Base-by-base conservation (phyloP, 306 rosid species). In the Vachellia collinsii region DNA sequence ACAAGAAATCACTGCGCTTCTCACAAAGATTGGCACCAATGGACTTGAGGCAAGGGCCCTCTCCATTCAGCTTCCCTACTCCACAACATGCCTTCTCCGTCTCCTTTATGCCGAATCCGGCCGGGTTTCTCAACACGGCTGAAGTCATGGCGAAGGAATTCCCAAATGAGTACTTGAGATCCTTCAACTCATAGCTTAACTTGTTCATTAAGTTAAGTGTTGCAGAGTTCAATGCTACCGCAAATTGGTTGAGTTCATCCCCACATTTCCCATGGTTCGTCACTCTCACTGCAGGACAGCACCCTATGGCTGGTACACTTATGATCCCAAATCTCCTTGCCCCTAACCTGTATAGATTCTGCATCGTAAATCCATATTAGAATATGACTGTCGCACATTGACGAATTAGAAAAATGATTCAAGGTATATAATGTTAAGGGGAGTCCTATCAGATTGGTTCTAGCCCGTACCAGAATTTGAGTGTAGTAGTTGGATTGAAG, bases 81-180 rank as follows among this genome's bases (percentile, higher is more conserved):
- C 93, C 93, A 37, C 97, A 89, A 16, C 97, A 91, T 72, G 93
- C 92, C 46, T 68, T 44, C 66, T 51, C 62, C 9, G 82, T 50
- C 3, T 85, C 78, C 0, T 69, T 81, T 54, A 54, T 85, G 84
- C 94, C 86, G 51, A 6, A 46, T 8, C 3, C 0, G 0, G 1
- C 4, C 6, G 92, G 84, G 29, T 19, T 0, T 11, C 19, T 4
- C 1, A 90, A 0, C 17, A 85, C 4, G 10, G 0, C 0, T 0
- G 0, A 34, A 43, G 91, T 76, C 90, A 90, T 59, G 0, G 16
- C 43, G 65, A 39, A 80, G n/a, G 91, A 10, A 79, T 87, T 74
- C n/a, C 66, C 92, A 53, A 85, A 75, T 2, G 94, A 86, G 77
- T 88, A 90, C 16, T 39, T 70, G 19, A 90, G 66, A 5, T 44